phyloP scores from a whole-genome alignment of 352 stramenopile genomes.

The Phytopythium chamaehyphon region DNA sequence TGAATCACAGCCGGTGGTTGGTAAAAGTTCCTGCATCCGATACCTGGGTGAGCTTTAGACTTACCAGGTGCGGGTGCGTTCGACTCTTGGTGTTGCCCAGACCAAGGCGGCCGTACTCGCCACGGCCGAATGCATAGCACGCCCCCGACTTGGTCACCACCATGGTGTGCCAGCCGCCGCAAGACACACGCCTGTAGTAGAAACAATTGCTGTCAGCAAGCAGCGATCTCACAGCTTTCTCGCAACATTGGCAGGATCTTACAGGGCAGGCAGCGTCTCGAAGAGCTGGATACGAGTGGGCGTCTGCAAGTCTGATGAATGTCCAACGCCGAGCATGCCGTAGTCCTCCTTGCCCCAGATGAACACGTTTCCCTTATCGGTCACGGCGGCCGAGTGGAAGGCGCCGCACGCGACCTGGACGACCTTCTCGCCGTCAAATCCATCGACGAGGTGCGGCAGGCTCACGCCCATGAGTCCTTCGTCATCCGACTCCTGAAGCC shows the following conservation, averaged over 20 bases:
- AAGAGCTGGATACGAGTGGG: conserved; percentile 63
- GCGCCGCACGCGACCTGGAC: conserved; percentile 77
- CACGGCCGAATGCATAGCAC: conserved; percentile 73
- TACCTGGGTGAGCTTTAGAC: background rate
- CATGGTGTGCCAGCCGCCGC: conserved; percentile 78
- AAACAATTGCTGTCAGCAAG: conserved; percentile 1
- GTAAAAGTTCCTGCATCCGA: background rate
- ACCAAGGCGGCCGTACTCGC: conserved; percentile 81
- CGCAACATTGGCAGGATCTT: conserved; percentile 12
- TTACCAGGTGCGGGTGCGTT: conserved; percentile 54
- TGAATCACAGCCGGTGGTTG: conserved; percentile 10
- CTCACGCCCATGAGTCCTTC: conserved; percentile 53
- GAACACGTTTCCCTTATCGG: conserved; percentile 59
- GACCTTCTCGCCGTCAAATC: conserved; percentile 69
- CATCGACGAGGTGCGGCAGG: conserved; percentile 50
- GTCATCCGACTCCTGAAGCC: conserved; percentile 60
- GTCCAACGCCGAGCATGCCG: conserved; percentile 79
- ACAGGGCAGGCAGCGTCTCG: conserved; percentile 62
- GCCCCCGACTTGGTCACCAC: conserved; percentile 70
- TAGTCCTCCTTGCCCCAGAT: conserved; percentile 88
- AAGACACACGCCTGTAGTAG: conserved; percentile 59
- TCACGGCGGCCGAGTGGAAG: conserved; percentile 81
- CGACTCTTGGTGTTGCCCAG: conserved; percentile 79
- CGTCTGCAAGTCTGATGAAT: conserved; percentile 64
- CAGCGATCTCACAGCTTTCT: background rate